Base-by-base conservation (phyloP, 768 basidiomycete species). In the Coprinopsis strossmayeri region DNA sequence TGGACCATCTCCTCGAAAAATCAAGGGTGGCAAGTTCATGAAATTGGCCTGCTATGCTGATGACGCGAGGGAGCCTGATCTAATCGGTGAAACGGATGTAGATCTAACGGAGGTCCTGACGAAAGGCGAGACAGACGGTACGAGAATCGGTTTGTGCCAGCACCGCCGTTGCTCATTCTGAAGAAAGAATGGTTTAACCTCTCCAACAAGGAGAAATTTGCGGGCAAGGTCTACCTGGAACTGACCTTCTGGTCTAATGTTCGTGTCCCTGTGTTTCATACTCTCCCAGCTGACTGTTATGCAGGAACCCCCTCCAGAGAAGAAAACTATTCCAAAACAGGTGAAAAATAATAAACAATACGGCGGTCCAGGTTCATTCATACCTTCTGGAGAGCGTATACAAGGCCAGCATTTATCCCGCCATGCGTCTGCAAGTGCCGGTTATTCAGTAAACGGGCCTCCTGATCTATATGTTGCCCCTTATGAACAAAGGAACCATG, bases 171-270 rank as follows among this genome's bases (percentile, higher is more conserved):
- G 37, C 49, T 48, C 13, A 48, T 40, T 27, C 32, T 34, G 45
- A 49, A 20, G 23, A 20, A 59, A 98, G 96, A 97, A 64, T 98
- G 94, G 96, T 93, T 95, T 62, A 84, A 84, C 18, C 72, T 98
- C 23, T 79, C 76, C 64, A 77, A 87, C 69, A 97, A 94, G 66
- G 91, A 91, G 54, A 90, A 90, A 57, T 97, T 96, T 63, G 82
- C 84, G 23, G 96, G 96, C 5, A 95, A 98, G 64, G 84, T 99
- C 11, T 98, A 95, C 61, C 73, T 98, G 18, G 96, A 99, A 63
- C 65, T 98, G 59, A 99, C 96, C 0, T 98, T 95, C 69, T 99
- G 90, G 83, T 93, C 93, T 9, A 91, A 91, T 62, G 90, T 91
- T 53, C 49, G 85, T 75, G 9, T 18, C 9, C 35, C 24, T 26